phyloP scores from a whole-genome alignment of 2,329 filamentous ascomycete species.

The Stachybotrys chartarum region DNA sequence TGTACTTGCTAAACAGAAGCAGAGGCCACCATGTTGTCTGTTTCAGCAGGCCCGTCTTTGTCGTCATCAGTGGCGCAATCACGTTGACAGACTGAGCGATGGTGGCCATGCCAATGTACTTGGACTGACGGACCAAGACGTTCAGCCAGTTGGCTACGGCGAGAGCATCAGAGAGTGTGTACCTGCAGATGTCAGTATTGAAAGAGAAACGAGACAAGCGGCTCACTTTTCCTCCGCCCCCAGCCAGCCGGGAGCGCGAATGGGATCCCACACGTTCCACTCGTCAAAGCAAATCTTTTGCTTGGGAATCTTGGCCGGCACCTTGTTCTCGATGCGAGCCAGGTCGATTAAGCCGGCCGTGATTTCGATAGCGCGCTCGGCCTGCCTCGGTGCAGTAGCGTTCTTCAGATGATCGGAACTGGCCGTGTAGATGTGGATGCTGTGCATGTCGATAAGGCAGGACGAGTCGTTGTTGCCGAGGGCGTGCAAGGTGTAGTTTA shows the following conservation, averaged over 20 bases:
- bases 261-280: slow-evolving; percentile 78
- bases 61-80: slow-evolving; percentile 71
- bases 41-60: slow-evolving; percentile 52
- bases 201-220: too few species aligned
- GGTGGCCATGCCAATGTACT: slow-evolving; percentile 69
- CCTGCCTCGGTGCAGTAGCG: slow-evolving; percentile 58
- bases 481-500: slow-evolving; percentile 31
- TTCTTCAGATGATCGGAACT: slow-evolving; percentile 39
- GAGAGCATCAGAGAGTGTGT: slow-evolving; percentile 68
- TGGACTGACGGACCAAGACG: slow-evolving; percentile 66
- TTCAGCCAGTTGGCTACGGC: slow-evolving; percentile 73
- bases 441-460: slow-evolving; percentile 68
- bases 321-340: slow-evolving; percentile 60
- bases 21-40: slow-evolving; percentile 74
- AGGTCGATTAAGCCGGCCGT: slow-evolving; percentile 63
- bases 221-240: slow-evolving; percentile 58
- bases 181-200: slow-evolving; percentile 21
- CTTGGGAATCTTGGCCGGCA: slow-evolving; percentile 50
- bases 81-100: slow-evolving; percentile 75
- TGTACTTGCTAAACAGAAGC: slow-evolving; percentile 46
- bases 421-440: slow-evolving; percentile 72
- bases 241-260: slow-evolving; percentile 60
- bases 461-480: slow-evolving; percentile 23
- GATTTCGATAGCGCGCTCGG: slow-evolving; percentile 69
- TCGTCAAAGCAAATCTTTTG: slow-evolving; percentile 77